These are phyloP conservation scores for Botrytis medusae DNA, from an alignment of 2,329 filamentous ascomycete species.

Conservation along the genomic window DNA sequence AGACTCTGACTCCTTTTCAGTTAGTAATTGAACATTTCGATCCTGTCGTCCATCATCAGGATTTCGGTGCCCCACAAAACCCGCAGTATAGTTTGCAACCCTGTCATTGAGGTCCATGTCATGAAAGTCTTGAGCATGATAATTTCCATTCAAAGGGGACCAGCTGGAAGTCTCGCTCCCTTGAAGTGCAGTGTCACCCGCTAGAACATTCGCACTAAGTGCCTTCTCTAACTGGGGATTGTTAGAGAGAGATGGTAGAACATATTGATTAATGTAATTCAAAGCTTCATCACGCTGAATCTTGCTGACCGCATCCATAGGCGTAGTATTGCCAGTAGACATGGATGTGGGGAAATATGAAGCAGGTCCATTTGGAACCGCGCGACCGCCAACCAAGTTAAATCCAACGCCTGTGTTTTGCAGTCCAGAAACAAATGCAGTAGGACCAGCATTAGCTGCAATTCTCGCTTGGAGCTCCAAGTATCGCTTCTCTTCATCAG, in stretches of 20 bases:
- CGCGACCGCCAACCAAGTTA: slow-evolving; percentile 62
- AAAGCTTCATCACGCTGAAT: slow-evolving; percentile 66
- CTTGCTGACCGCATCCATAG: slow-evolving; percentile 61
- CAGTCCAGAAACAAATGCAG: slow-evolving; percentile 55
- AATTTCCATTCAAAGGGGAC: slow-evolving; percentile 31
- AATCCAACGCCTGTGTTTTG: slow-evolving; percentile 59
- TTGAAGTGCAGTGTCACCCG: slow-evolving; percentile 35
- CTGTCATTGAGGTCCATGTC: slow-evolving; percentile 34
- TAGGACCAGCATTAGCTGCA: slow-evolving; percentile 52
- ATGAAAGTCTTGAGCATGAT: slow-evolving; percentile 27
- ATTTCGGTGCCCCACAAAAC: slow-evolving; percentile 37
- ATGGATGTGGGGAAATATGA: slow-evolving; percentile 57
- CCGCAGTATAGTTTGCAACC: slow-evolving; percentile 39
- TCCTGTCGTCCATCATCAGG: slow-evolving; percentile 35
- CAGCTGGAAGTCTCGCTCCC: slow-evolving; percentile 34
- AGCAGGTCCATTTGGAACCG: slow-evolving; percentile 62
- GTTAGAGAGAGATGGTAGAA: slow-evolving; percentile 50
- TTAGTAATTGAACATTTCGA: slow-evolving; percentile 51
- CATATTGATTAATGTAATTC: slow-evolving; percentile 68
- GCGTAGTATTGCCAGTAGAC: slow-evolving; percentile 37
- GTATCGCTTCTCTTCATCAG: slow-evolving; percentile 69
- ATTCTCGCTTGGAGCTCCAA: slow-evolving; percentile 65
- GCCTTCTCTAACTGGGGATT: slow-evolving; percentile 41
- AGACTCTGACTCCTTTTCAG: slow-evolving; percentile 61
- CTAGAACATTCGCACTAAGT: slow-evolving; percentile 38